Base-by-base conservation (phyloP, 139 green algal genomes). In the Auxenochlorella protothecoides region DNA sequence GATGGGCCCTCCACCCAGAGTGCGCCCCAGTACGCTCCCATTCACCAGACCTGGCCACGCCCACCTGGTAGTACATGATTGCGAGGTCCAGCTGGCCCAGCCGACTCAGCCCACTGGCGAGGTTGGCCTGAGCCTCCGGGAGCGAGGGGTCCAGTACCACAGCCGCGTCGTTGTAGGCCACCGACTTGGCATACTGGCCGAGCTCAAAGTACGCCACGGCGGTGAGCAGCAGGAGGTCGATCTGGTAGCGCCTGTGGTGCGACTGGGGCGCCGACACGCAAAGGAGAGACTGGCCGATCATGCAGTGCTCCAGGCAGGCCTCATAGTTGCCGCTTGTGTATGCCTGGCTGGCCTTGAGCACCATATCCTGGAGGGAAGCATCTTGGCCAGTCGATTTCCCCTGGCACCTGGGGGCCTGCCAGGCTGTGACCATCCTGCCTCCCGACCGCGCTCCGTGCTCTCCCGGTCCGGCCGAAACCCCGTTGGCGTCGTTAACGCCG, bases 161-260 rank as follows among this genome's bases (percentile, higher is more conserved):
- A 81, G 76, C 85, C n/a, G 81, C 68, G 76, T 90, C 82, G 63
- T 92, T 92, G 81, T 78, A 84, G 5, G 75, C 73, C n/a, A 91
- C 81, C 68, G 79, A 86, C 74, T 87, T 74, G 63, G 87, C 70
- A 64, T 86, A 90, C 64, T 88, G 78, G 11, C 81, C 78, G 62
- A 93, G 79, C 80, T 96, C 90, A 74, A 94, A 96, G 72, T 91
- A 80, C 27, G 86, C 81, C 0, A 90, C 90, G 4, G 89, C 90
- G 63, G 92, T 79, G n/a, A 96, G 82, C 60, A 96, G 81, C 70
- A 95, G 80, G 60, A 87, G 79, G 44, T 95, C 87, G 12, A 86
- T 83, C 9, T 75, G 79, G 55, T 85, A 74, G 5, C 69, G 59
- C 5, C 68, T 55, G 4, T 66, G 15, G 55, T 84, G 83, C 1